Evolutionary conservation across 2,329 filamentous ascomycete genomes (phyloP), one percentile per base, ranked within the genome.

Genomic region (Ceratocystis albifundus): DNA sequence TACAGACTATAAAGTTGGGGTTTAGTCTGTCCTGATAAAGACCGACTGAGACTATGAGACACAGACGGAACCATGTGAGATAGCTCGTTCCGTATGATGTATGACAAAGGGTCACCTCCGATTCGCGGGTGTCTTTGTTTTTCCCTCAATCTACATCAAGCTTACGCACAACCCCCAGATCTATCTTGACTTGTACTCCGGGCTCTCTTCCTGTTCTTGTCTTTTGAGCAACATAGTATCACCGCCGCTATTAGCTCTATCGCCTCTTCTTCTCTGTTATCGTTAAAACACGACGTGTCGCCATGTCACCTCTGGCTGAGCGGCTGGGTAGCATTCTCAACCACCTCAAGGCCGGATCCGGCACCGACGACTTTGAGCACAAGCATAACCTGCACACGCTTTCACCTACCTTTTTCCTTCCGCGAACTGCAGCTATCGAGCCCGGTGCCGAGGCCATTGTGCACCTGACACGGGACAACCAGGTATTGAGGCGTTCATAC

Each of bases 341-440:
- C 67, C 83, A 83, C 70, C 76, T 82, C 46, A 71, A 75, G 32
- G 65, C 46, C n/a, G 44, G 65, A 30, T 22, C 36, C 15, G 32
- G 20, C 44, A 32, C 62, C 5, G 69, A 66, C 5, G 22, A 62
- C 48, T 78, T 72, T 74, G 75, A 70, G 66, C 76, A 79, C 68
- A 79, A 78, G 70, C 75, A 79, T 72, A 84, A 90, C 75, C 82
- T 88, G 72, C 88, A 93, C 75, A 84, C 87, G 17, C 84, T 97
- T 36, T 92, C 90, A 1, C 93, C 93, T 0, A 96, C 92, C 2
- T 87, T 85, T 75, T 96, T 96, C 74, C 80, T 96, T 25, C 88
- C 89, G 70, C 87, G 93, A 65, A 91, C 93, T 20, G 92, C 92
- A 5, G 80, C 84, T 59, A 94, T 97, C 72, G 93, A 96, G 76